These are phyloP conservation scores for Ophiostoma quercus DNA, from an alignment of 2,329 filamentous ascomycete genomes.

Conservation along the genomic window DNA sequence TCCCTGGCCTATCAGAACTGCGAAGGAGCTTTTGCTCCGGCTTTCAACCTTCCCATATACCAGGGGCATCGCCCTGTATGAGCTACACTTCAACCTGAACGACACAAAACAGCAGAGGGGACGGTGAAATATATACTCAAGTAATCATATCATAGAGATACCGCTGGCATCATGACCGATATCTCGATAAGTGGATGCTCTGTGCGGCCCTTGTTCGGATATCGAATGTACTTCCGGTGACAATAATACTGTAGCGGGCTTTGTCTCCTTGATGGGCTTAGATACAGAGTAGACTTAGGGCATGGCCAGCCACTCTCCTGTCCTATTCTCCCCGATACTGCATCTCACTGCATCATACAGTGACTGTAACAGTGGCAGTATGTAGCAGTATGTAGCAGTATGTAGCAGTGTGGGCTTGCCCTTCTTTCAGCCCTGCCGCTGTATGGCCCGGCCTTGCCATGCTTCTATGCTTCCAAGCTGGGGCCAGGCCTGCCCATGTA, in stretches of 20 bases:
- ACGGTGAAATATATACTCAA: not conserved
- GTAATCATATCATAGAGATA: not conserved
- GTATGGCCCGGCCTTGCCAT: not conserved
- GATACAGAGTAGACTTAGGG: not conserved
- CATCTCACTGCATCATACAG: not conserved
- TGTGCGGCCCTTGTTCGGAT: not conserved
- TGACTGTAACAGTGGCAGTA: not conserved
- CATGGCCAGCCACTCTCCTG: too few relatives aligned
- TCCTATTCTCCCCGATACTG: too few relatives aligned
- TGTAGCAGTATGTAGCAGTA: not conserved
- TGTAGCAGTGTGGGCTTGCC: not conserved
- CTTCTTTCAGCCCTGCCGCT: not conserved
- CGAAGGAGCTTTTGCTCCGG: slow-evolving; percentile 27
- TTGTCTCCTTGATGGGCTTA: not conserved
- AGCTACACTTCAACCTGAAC: not conserved
- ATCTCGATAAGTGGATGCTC: not conserved
- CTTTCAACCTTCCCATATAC: not conserved
- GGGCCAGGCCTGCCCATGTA: not conserved
- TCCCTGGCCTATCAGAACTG: slow-evolving; percentile 24
- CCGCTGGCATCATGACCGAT: not conserved
- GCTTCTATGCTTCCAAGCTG: not conserved
- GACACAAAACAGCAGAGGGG: not conserved
- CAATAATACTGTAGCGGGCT: not conserved
- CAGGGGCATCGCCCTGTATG: not conserved
- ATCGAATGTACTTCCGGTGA: not conserved